Base-by-base conservation (phyloP, 768 basidiomycete species). In the Mycena sanguinolenta region DNA sequence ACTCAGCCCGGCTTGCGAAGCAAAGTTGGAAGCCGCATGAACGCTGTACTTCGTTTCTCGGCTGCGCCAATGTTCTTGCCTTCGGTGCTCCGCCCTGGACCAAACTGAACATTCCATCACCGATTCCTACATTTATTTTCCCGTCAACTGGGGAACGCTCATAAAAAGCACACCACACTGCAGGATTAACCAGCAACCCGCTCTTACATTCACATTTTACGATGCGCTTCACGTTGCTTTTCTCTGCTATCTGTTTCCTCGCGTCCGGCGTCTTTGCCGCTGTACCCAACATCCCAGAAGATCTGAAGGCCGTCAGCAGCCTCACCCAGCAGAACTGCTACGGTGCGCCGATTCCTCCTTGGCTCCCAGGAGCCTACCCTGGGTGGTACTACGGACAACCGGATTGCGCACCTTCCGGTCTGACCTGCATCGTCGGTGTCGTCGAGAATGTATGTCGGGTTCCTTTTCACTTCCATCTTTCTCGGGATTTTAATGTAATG, bases 331-430 rank as follows among this genome's bases (percentile, higher is more conserved):
- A 21, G 49, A 57, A 64, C 52, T 23, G 27, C 44, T 70, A 67
- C 42, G 65, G 65, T 55, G 72, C 72, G 13, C 72, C 68, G 10
- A 64, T 64, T n/a, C 57, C 65, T 1, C 65, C 65, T 3, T 70
- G 72, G 61, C 16, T 64, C 32, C 17, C 38, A 1, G 52, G 32
- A 32, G n/a, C 38, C 62, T 0, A 42, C 1, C 72, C 72, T 17
- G 72, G 72, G 7, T 70, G 72, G 72, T 73, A 73, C 65, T 73
- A 63, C 42, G 72, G 72, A 49, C 19, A 10, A 58, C n/a, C n/a
- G n/a, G n/a, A n/a, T n/a, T n/a, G n/a, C 28, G 60, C 64, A 19
- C 72, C 72, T 4, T 1, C 8, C 2, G 68, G 68, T 21, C 62
- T 70, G 7, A 3, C 28, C 12, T 59, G 62, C 42, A 68, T 73